Evolutionary conservation across 371 early-diverging fungal genomes (phyloP).

Genomic region (Mortierella sp.): DNA sequence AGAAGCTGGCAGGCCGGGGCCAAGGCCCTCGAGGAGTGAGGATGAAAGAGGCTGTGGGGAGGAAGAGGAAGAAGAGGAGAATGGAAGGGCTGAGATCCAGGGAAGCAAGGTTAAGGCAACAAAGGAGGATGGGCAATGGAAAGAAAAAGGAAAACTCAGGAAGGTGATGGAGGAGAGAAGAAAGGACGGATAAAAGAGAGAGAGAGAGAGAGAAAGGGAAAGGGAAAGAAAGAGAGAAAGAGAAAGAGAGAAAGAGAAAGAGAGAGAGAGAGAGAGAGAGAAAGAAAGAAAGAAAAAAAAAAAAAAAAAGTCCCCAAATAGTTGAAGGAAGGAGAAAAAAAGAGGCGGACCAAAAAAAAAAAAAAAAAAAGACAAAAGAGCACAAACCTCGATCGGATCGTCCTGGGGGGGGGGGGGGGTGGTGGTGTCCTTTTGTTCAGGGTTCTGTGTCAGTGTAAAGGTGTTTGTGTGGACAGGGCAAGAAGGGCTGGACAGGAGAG

Average conservation of each 20-base stretch:
- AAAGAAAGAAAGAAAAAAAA: background rate
- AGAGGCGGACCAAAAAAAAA: no score
- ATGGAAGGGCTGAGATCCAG: background rate
- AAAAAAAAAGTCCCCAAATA: no score
- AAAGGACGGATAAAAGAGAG: background rate
- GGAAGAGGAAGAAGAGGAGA: background rate
- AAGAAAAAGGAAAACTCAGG: slow-evolving; percentile 3
- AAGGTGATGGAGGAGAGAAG: slow-evolving; percentile 2
- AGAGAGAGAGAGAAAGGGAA: background rate
- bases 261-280: background rate
- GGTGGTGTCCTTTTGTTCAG: no score
- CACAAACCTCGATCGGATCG: no score
- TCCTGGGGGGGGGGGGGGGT: no score
- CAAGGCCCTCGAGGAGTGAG: background rate
- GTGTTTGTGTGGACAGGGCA: no score
- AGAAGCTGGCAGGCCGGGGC: background rate
- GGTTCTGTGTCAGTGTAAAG: no score
- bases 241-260: background rate
- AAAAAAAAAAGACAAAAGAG: no score
- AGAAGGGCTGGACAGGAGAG: background rate
- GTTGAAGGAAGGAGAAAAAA: no score
- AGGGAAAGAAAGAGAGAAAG: background rate
- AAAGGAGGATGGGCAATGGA: background rate
- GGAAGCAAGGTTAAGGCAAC: slow-evolving; percentile 3
- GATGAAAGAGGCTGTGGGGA: slow-evolving; percentile 4